Base-by-base conservation (phyloP, 179 eudicot genomes). In the Dionaea muscipula region DNA sequence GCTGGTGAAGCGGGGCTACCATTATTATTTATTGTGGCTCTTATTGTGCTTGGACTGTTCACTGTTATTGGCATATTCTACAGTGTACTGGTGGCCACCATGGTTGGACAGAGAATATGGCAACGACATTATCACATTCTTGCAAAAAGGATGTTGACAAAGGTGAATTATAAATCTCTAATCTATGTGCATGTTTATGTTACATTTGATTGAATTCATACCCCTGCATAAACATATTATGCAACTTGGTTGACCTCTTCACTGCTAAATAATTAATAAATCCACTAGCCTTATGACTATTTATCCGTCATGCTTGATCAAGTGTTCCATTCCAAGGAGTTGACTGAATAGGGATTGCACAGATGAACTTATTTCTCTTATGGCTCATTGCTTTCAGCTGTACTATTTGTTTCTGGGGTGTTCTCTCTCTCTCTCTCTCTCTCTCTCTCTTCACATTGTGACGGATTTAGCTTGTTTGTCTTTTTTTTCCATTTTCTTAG, bases 21-120 rank as follows among this genome's bases (percentile, higher is more conserved):
- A 13, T 51, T 84, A 53, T 38, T 91, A 44, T 73, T 86, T 49
- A 72, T 91, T 52, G 71, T 84, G 81, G 95, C 82, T 61, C 66
- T 90, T 45, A 27, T 90, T 52, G 85, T 84, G 62, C 72, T 90
- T 23, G 87, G 90, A 22, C 75, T 90, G 22, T 86, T 90, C 66
- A 88, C 97, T 18, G 82, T 90, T 15, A 72, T 90, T 43, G 97
- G 97, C 61, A 80, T 90, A 61, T 90, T 90, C 72, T 90, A 90
- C 64, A 90, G 95, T 40, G 89, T 90, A 47, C 70, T 90, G 43
- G 97, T 90, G 53, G 95, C 95, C 26, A 86, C 95, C 19, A 90
- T 90, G 97, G 97, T 90, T 61, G 95, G 97, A 14, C 97, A 90
- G 51, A 71, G 95, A 54, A 86, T 90, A 63, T 90, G 97, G 97